Base-by-base conservation (phyloP, 164 flowering plant genomes). In the Aristolochia californica region DNA sequence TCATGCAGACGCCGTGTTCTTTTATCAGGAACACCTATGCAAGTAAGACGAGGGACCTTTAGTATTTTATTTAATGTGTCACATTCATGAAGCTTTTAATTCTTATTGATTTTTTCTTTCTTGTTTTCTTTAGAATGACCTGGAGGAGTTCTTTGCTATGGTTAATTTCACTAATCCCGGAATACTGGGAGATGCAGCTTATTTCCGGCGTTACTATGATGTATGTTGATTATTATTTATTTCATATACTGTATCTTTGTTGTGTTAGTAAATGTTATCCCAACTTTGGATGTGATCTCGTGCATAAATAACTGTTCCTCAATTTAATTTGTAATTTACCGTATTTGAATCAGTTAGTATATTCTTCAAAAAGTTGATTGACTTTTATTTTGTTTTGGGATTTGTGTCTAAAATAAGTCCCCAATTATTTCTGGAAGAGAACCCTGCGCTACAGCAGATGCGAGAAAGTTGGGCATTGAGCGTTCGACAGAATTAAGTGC, bases 111-210 rank as follows among this genome's bases (percentile, higher is more conserved):
- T n/a, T 50, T 16, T 22, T 24, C 5, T 15, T 47, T 11, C 21
- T 14, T 57, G 22, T 55, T 21, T 48, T 26, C 20, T 54, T 55
- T 81, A 94, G 99, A 94, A 94, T 82, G 97, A 94, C 69, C 78
- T 94, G 51, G 97, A 87, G 69, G 99, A 94, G 77, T 94, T 94
- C 69, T 94, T 81, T 80, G 81, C 99, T 23, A 90, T 94, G 96
- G 99, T 94, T 55, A 90, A 94, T 68, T 94, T 94, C 60, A 90
- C 99, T 11, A 94, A 94, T 78, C 96, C 99, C 24, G 96, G 96
- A 64, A 68, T 85, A 25, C 61, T 94, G 73, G 99, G 99, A 17
- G 93, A 94, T 78, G 93, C 81, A 66, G 67, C 86, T 62, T 68
- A 79, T 72, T 94, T 94, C 70, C 97, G 99, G 9, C 90, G 93